phyloP scores from a whole-genome alignment of 352 stramenopile species.

The Globisporangium polare region DNA sequence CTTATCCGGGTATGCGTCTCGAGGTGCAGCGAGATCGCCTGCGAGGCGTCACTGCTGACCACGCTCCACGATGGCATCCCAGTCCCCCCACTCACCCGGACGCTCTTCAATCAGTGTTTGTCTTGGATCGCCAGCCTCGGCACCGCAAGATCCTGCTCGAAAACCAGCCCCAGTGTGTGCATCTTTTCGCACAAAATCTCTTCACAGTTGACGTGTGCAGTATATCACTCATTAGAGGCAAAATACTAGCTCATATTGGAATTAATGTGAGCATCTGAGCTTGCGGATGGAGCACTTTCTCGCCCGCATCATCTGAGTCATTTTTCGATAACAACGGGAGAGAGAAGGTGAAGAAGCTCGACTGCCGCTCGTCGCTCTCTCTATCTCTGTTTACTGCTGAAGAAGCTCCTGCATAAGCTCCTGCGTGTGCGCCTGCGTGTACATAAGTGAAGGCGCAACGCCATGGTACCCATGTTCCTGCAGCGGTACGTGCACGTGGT shows the following conservation, averaged over 20 bases:
- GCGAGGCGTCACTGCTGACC: too few species aligned
- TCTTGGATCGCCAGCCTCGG: too few species aligned
- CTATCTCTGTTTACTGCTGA: neutral
- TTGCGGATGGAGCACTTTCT: neutral
- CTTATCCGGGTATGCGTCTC: too few species aligned
- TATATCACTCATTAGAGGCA: too few species aligned
- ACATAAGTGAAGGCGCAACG: neutral
- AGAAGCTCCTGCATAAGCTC: neutral
- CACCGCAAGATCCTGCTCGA: too few species aligned
- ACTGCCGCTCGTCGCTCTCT: neutral
- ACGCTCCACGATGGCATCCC: too few species aligned
- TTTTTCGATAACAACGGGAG: too few species aligned
- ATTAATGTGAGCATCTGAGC: neutral
- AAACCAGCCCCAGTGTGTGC: too few species aligned
- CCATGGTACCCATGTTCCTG: constrained; percentile 53
- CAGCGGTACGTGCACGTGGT: constrained; percentile 84
- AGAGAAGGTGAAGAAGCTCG: neutral
- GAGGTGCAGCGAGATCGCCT: too few species aligned
- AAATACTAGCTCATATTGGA: neutral
- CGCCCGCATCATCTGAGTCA: neutral
- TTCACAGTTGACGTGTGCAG: neutral
- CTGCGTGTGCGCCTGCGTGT: neutral
- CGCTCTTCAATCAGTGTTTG: too few species aligned
- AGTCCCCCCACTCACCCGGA: too few species aligned
- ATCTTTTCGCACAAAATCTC: neutral